Percentiles rank a stretch among this genome's conserved stretches.
Evolutionary conservation across 352 stramenopile genomes (phyloP).

Genomic region (Phytophthora hybrid): DNA sequence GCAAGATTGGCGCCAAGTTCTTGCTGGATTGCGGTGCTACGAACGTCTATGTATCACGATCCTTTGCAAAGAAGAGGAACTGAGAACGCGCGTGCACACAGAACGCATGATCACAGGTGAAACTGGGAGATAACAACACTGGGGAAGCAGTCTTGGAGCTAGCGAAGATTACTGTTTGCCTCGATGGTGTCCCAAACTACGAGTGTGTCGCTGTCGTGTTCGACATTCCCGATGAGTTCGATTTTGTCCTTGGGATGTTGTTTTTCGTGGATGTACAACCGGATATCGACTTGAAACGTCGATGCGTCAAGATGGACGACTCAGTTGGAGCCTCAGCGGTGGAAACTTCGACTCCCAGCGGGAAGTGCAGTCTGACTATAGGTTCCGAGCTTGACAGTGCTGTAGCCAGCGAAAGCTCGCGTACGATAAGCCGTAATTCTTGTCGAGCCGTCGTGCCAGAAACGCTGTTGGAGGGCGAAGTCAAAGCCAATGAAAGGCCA

Average conservation of each 20-base stretch:
- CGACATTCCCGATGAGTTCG: constrained; percentile 18
- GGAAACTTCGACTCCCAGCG: too few relatives aligned
- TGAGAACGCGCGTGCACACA: background rate
- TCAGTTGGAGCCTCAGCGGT: background rate
- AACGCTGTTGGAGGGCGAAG: too few relatives aligned
- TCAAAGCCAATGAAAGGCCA: too few relatives aligned
- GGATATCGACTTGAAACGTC: constrained; percentile 9
- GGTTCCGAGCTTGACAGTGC: too few relatives aligned
- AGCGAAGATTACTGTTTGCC: constrained; percentile 4
- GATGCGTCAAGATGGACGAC: constrained; percentile 2
- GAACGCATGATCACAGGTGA: background rate
- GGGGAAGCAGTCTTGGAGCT: background rate
- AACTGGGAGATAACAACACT: background rate
- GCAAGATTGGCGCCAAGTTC: background rate
- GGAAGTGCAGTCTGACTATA: too few relatives aligned
- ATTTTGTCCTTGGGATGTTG: constrained; percentile 5
- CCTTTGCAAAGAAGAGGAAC: background rate
- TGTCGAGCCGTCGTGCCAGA: background rate
- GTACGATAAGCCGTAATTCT: too few relatives aligned
- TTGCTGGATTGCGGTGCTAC: background rate
- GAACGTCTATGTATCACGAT: background rate
- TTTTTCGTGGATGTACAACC: constrained; percentile 12
- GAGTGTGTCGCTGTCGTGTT: constrained; percentile 20
- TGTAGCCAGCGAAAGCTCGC: too few relatives aligned
- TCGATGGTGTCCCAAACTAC: background rate